Evolutionary conservation across 1,284 basidiomycete genomes (phyloP).

Genomic region (Boletellus deceptivus): DNA sequence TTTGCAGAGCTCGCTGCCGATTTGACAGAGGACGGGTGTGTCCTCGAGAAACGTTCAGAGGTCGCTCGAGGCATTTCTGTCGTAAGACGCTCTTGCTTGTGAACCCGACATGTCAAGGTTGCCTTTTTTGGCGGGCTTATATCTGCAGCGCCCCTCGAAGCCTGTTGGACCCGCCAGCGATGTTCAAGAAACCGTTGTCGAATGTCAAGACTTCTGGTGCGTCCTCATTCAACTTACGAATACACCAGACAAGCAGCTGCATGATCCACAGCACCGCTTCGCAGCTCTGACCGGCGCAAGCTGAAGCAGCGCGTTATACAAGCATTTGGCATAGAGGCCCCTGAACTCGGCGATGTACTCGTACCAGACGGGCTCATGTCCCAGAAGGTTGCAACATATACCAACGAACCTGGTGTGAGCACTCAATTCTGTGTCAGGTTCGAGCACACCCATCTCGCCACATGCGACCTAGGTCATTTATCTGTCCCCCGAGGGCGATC

Average conservation of each 20-base stretch:
- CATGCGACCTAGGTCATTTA: constrained; percentile 50
- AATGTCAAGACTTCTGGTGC: constrained; percentile 64
- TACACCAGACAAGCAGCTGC: neutral
- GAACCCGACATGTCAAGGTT: neutral
- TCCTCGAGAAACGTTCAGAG: constrained; percentile 74
- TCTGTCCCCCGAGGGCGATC: constrained; percentile 67
- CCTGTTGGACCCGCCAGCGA: constrained; percentile 23
- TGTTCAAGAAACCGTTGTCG: constrained; percentile 75
- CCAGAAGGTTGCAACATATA: constrained; percentile 63
- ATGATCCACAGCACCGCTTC: constrained; percentile 51
- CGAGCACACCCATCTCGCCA: neutral
- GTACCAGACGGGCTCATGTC: constrained; percentile 70
- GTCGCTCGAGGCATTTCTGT: constrained; percentile 88
- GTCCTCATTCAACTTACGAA: neutral
- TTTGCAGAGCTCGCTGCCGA: constrained; percentile 35
- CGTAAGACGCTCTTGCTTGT: no score
- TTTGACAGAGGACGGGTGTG: constrained; percentile 75
- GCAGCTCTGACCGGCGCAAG: constrained; percentile 68
- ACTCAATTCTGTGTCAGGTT: neutral
- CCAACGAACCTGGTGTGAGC: constrained; percentile 62
- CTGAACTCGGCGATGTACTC: constrained; percentile 58
- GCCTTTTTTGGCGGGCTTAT: neutral
- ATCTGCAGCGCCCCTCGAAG: no score
- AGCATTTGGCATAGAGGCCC: constrained; percentile 40
- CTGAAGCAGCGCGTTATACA: constrained; percentile 58